Base-by-base conservation (phyloP, 306 rosid genomes). In the Carpinus fangiana region DNA sequence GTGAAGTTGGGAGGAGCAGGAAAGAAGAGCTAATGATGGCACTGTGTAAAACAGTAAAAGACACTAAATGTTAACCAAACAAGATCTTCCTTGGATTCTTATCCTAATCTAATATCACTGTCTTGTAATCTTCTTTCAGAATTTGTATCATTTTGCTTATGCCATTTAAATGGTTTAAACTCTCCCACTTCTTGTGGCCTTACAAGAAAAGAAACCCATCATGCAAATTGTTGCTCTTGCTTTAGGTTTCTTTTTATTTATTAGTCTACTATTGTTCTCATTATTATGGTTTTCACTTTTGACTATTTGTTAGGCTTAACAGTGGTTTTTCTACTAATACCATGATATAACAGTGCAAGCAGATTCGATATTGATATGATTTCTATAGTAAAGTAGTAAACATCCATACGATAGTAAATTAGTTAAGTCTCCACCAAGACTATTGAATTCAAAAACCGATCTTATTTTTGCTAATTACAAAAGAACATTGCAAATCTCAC, bases 41-140 rank as follows among this genome's bases (percentile, higher is more conserved):
- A 53, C n/a, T 17, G 14, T 48, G 52, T 48, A 3, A 1, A 14
- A 0, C 3, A 31, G 52, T 48, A 3, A 1, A 14, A 0, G 34
- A 1, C 34, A 31, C 34, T 31, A 31, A 31, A 31, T 31, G 2
- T 31, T 31, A 31, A 31, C 3, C 3, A 31, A 31, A 31, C 34
- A 31, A 31, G 26, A 66, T 8, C 71, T 66, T 31, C 69, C n/a
- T 38, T 66, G 71, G 28, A 66, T 66, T 66, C 51, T 66, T 66
- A 16, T 65, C 47, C 70, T 34, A 16, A 18, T 20, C 65, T 59
- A 7, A 31, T 31, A 31, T 31, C 34, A 31, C 2, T 31, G 34
- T 31, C 2, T 31, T 31, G 34, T 31, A 31, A 31, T 31, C 8
- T 2, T 28, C 3, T 28, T 18, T 66, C 71, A 7, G 50, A 7